phyloP scores from a whole-genome alignment of 2,329 filamentous ascomycete genomes.

The Trichoderma oligosporum region DNA sequence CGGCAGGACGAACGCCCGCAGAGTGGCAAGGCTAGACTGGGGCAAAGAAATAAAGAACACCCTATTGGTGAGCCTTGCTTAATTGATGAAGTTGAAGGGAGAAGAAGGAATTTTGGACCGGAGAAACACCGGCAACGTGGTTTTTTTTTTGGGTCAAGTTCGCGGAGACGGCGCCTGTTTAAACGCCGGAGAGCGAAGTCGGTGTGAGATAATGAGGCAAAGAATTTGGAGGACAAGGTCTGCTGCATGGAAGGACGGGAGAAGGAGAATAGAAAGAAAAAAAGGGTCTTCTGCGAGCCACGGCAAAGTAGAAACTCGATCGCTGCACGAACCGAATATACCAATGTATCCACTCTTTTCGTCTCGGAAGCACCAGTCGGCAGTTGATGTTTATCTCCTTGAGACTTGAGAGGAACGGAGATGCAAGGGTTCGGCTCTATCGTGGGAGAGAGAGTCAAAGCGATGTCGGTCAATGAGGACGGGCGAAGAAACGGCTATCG shows the following conservation, averaged over 20 bases:
- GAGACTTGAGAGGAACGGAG: neutral
- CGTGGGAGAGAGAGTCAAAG: neutral
- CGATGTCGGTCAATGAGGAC: neutral
- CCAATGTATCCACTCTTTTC: no score
- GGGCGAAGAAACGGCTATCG: neutral
- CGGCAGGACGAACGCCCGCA: neutral
- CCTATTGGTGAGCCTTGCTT: slow-evolving; percentile 3
- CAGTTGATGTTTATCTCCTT: neutral
- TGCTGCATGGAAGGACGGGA: slow-evolving; percentile 1
- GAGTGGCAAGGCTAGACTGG: neutral
- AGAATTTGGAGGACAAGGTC: neutral
- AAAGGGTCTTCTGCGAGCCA: neutral
- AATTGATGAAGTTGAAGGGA: neutral
- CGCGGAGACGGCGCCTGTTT: neutral
- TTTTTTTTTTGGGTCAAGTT: no score
- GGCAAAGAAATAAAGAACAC: neutral
- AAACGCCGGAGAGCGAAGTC: slow-evolving; percentile 10
- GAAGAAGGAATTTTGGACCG: neutral
- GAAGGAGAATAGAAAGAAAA: neutral
- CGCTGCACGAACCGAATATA: neutral
- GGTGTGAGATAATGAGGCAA: neutral
- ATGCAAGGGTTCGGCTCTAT: neutral
- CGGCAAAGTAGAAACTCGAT: neutral
- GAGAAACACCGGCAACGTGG: neutral
- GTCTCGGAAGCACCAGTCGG: neutral